Evolutionary conservation across 2,329 filamentous ascomycete genomes (phyloP).

Genomic region (Colletotrichum filicis): DNA sequence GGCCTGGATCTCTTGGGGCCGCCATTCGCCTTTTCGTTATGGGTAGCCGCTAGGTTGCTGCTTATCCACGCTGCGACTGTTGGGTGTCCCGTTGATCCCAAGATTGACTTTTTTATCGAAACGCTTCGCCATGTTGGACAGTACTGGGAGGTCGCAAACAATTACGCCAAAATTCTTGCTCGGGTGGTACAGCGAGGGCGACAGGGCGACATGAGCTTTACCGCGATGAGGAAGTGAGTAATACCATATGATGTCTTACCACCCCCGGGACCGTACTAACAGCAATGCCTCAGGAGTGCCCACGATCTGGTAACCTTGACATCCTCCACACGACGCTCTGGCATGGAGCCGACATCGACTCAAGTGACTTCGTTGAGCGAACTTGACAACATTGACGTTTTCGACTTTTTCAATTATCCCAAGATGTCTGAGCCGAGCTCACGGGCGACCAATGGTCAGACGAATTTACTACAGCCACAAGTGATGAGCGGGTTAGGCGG

Average conservation of each 20-base stretch:
- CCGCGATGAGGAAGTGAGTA: constrained; percentile 53
- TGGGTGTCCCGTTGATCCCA: constrained; percentile 48
- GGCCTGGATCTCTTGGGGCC: constrained; percentile 55
- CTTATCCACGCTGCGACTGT: constrained; percentile 54
- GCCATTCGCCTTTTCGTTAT: constrained; percentile 56
- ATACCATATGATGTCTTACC: neutral
- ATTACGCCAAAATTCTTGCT: constrained; percentile 53
- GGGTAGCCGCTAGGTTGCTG: constrained; percentile 54
- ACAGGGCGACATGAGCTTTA: constrained; percentile 49
- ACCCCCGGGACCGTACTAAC: constrained; percentile 21
- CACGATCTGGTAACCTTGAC: constrained; percentile 52
- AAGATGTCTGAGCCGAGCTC: constrained; percentile 40
- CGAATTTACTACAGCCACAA: constrained; percentile 40
- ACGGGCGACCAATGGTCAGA: constrained; percentile 37
- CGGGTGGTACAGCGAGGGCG: constrained; percentile 50
- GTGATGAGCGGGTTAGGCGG: constrained; percentile 37
- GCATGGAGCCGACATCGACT: constrained; percentile 50
- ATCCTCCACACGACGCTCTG: constrained; percentile 47
- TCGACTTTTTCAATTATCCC: constrained; percentile 58
- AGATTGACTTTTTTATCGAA: constrained; percentile 56
- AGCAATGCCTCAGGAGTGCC: constrained; percentile 44
- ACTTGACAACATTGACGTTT: constrained; percentile 56
- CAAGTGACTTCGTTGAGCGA: constrained; percentile 51
- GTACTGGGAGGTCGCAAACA: constrained; percentile 56
- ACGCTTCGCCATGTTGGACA: constrained; percentile 53